These are phyloP conservation scores for Ceratorhiza oryzae-sativae DNA, from an alignment of 1,284 basidiomycete species.

Conservation along the genomic window DNA sequence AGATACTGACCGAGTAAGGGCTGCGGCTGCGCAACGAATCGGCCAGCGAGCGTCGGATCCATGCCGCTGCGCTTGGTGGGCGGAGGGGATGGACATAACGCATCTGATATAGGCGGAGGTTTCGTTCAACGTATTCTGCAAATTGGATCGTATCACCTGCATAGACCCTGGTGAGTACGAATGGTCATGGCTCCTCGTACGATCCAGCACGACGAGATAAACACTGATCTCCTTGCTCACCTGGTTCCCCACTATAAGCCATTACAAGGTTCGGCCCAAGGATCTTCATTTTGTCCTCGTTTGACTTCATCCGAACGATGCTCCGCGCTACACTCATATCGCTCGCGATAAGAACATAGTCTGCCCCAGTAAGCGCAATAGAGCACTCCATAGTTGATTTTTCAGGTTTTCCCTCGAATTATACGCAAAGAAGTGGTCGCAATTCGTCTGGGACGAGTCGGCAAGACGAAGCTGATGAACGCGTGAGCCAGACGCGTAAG, in stretches of 20 bases:
- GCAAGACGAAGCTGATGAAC: constrained; percentile 1
- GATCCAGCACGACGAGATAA: constrained; percentile 21
- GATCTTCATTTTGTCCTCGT: constrained; percentile 97
- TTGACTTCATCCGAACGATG: constrained; percentile 96
- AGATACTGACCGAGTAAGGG: constrained; percentile 4
- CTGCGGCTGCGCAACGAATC: constrained; percentile 71
- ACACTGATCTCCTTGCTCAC: constrained; percentile 55
- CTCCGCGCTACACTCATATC: constrained; percentile 90
- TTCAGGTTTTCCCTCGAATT: neutral
- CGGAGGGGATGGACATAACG: constrained; percentile 79
- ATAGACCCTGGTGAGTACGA: neutral
- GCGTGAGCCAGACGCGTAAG: constrained; percentile 37
- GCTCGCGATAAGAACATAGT: constrained; percentile 88
- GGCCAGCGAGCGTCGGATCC: constrained; percentile 92
- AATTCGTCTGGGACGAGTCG: too few relatives aligned
- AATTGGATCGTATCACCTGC: constrained; percentile 96
- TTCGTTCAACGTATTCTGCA: constrained; percentile 95
- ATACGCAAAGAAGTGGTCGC: too few relatives aligned
- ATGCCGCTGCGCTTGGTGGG: constrained; percentile 89
- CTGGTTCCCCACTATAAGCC: constrained; percentile 94
- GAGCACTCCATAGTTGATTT: constrained; percentile 72
- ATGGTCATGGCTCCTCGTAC: neutral
- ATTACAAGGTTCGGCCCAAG: constrained; percentile 93
- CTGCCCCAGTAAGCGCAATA: constrained; percentile 83
- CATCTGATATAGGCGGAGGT: constrained; percentile 95